Base-by-base conservation (phyloP, 2,329 filamentous ascomycete species). In the Blastomyces silverae region DNA sequence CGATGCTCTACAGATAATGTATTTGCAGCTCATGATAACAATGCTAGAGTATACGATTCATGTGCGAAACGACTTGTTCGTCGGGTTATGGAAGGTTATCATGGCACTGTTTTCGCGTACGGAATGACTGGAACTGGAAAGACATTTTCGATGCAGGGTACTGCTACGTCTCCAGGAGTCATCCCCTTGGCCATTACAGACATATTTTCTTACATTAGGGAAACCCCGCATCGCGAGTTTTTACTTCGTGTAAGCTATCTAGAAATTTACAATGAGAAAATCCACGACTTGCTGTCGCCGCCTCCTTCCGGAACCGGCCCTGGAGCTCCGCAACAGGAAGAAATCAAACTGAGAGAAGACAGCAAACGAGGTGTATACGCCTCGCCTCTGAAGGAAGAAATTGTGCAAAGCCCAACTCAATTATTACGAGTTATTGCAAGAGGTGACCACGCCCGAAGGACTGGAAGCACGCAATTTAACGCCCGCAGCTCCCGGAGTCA, bases 141-240 rank as follows among this genome's bases (percentile, higher is more conserved):
- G 80, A 99, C 94, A 0, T 99, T 97, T 76, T 97, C 93, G 50
- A 99, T 99, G 94, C 94, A 99, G 80, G 94, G 94, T 71, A 99
- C 94, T 13, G 92, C 92, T 57, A 91, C 90, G 2, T 96, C 92
- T 50, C 94, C 94, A 0, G 94, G 94, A 79, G 94, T 99, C 37
- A 99, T 99, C 64, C 94, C 94, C 7, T 82, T 97, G 50, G 94
- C 94, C 50, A 97, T 99, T 71, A 97, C 94, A 67, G 94, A 99
- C 74, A 99, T 99, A 62, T 99, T 99, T 77, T 97, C 94, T 0
- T 99, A 97, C 76, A 99, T 99, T 70, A 89, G 94, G 65, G 94
- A 99, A 79, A 97, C 94, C 0, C 94, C 94, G 0, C 91, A 92
- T 46, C 85, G 94, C 66, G 94, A 99, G 74, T 99, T 99, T 70